Evolutionary conservation across 2,329 filamentous ascomycete species (phyloP), one percentile per base, ranked within the genome.

Genomic region (Scedosporium dehoogii): DNA sequence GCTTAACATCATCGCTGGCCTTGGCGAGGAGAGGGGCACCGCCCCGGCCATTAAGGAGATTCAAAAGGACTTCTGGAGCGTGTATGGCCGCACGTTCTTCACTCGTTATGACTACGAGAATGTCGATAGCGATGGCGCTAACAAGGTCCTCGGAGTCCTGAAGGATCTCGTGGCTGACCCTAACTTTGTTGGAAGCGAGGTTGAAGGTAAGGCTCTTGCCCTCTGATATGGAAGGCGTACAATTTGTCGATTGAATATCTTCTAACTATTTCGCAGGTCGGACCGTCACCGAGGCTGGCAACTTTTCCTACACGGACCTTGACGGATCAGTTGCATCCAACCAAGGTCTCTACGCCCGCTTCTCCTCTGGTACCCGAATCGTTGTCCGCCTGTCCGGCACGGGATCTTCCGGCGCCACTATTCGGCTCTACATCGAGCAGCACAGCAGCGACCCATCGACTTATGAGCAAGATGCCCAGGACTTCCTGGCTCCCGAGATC

Each of bases 261-360:
- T 57, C 53, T 60, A 61, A 57, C 46, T n/a, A 23, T 21, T 42
- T 60, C 1, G 38, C 62, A 85, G 83, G 82, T 66, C 90, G 89
- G 73, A 96, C 91, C 71, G 91, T 97, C 53, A 80, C 86, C 59
- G 90, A 96, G 70, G 93, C 92, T 6, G 94, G 92, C 67, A 92
- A 99, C 83, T 99, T 99, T 77, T 91, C 91, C 38, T 99, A 99
- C 84, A 97, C 91, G 7, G 94, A 99, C 73, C 87, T 99, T n/a
- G 94, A 99, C 71, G 94, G 93, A 65, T 96, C 91, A 67, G 91
- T 97, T 62, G 89, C 91, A 71, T 91, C 92, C 73, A 96, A 97
- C 81, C 94, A 99, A 80, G 94, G 94, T 67, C 86, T 99, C 69
- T 99, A 90, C 73, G 90, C 92, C 74, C 90, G 90, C 76, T 97